Evolutionary conservation across 805 yeast genomes (phyloP), one percentile per base, ranked within the genome.

Genomic region (Wickerhamiella australiensis): DNA sequence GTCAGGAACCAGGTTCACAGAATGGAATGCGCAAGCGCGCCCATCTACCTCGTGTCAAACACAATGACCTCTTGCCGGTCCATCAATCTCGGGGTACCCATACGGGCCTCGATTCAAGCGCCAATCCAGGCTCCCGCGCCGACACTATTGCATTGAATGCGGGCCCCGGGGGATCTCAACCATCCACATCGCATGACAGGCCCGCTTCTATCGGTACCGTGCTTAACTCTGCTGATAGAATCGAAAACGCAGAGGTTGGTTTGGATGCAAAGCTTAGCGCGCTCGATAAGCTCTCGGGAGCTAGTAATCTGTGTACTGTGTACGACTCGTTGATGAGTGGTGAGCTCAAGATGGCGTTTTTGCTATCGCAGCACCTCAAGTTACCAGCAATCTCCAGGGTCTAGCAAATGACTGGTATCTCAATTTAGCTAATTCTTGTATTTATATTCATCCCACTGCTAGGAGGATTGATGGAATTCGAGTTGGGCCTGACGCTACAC

Each of bases 351-450:
- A 38, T 38, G 42, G 42, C 42, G 17, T 38, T 38, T 22, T 15
- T 38, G 42, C 21, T 38, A 12, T 38, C 42, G n/a, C 42, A 38
- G 42, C 42, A 38, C 12, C 20, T 38, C 6, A 38, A 38, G 12
- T 4, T 22, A 7, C 42, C 42, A 15, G 38, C 33, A 5, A 7
- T 29, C n/a, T 4, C 33, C 33, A 29, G 33, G 13, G 33, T 29
- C n/a, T 29, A 29, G 13, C 4, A 12, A 29, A 7, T 5, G 13
- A 5, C 5, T 29, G 3, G 5, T n/a, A 11, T 11, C 13, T 29
- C 33, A 11, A n/a, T 4, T n/a, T 29, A 29, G 33, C 33, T 5
- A 29, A 29, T 29, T 11, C 13, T 11, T 29, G 13, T 29, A 29
- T 29, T 29, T 29, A 29, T 29, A 6, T 25, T 25, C n/a, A n/a